phyloP scores from a whole-genome alignment of 2,329 filamentous ascomycete species.

The Myriosclerotinia curreyana region DNA sequence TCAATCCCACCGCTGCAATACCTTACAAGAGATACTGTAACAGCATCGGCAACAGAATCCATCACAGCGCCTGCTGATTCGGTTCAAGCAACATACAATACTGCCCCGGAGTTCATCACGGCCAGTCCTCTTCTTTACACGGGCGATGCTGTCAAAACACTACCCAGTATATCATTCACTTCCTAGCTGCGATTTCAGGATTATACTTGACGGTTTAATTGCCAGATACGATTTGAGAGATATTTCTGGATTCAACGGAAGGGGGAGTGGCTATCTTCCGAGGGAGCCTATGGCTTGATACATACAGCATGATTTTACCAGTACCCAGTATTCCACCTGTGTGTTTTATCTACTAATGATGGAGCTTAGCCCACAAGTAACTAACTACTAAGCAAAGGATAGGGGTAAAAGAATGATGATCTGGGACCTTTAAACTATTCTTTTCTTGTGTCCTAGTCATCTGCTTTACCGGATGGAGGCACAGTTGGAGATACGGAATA shows the following conservation, averaged over 20 bases:
- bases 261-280: background rate
- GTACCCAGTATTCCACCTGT: background rate
- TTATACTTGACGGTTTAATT: constrained; percentile 14
- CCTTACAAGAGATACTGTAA: constrained; percentile 9
- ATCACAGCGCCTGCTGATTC: constrained; percentile 3
- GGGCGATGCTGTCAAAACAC: background rate
- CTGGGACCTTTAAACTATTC: background rate
- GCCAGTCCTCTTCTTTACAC: constrained; percentile 19
- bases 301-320: constrained; percentile 1
- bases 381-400: background rate
- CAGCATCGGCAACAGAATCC: constrained; percentile 14
- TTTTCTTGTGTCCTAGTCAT: background rate
- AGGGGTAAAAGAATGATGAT: background rate
- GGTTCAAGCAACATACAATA: background rate
- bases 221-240: background rate
- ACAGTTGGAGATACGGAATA: background rate
- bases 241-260: constrained; percentile 11
- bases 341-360: background rate
- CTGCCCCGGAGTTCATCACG: constrained; percentile 11
- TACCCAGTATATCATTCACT: background rate
- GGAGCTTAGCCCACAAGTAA: background rate
- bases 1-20: constrained; percentile 19
- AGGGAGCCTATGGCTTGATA: background rate
- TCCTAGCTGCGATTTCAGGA: background rate
- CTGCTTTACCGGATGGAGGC: background rate